phyloP scores from a whole-genome alignment of 495 filamentous ascomycete genomes.

The Podospora comata region DNA sequence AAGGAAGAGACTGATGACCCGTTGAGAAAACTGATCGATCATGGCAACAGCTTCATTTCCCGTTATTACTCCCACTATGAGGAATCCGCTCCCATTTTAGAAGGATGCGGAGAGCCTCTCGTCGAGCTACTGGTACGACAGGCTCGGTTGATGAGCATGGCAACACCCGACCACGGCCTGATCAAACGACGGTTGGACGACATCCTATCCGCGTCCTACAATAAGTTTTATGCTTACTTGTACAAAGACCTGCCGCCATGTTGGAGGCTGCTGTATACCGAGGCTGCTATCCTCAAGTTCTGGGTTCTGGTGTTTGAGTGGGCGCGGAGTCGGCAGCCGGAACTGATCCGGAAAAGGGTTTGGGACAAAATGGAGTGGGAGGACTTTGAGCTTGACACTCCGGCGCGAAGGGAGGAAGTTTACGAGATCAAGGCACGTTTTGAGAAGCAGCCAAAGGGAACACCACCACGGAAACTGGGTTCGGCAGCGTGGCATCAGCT shows the following conservation, averaged over 20 bases:
- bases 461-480: too few species aligned
- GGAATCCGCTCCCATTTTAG: not conserved
- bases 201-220: slow-evolving; percentile 42
- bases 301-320: slow-evolving; percentile 7
- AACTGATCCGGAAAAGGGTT: not conserved
- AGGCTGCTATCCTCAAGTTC: slow-evolving; percentile 67
- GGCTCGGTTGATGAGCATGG: not conserved
- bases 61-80: not conserved
- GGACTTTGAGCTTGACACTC: too few species aligned
- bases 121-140: not conserved
- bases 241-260: slow-evolving; percentile 70
- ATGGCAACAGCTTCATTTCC: not conserved
- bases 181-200: slow-evolving; percentile 41
- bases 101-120: not conserved
- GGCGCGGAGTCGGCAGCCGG: not conserved
- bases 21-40: not conserved
- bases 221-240: slow-evolving; percentile 69
- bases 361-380: not conserved
- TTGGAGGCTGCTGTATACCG: slow-evolving; percentile 77
- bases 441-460: too few species aligned
- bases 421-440: too few species aligned
- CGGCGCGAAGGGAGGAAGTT: not conserved
- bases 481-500: too few species aligned
- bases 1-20: not conserved
- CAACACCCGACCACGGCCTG: not conserved